phyloP scores from a whole-genome alignment of 2,329 filamentous ascomycete genomes.

The Dactylellina haptotyla region DNA sequence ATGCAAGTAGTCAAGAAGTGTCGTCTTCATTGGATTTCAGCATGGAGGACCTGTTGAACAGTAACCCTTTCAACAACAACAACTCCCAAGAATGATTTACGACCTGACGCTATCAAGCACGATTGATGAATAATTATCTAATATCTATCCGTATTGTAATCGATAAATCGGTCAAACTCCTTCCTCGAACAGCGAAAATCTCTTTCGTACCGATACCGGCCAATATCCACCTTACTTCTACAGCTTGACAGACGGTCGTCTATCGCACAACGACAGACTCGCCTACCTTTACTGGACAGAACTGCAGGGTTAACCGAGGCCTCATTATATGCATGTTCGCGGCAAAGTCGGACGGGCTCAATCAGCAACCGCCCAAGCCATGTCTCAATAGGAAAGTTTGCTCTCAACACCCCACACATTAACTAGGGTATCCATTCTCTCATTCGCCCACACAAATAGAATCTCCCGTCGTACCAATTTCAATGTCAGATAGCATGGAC shows the following conservation, averaged over 20 bases:
- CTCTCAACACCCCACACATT: background rate
- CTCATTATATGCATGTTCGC: slow-evolving; percentile 36
- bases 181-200: too few relatives aligned
- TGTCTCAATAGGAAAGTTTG: slow-evolving; percentile 38
- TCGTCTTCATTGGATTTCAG: slow-evolving; percentile 38
- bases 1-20: slow-evolving; percentile 37
- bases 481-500: background rate
- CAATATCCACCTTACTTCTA: too few relatives aligned
- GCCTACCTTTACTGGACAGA: background rate
- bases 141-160: too few relatives aligned
- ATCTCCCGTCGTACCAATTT: slow-evolving; percentile 37
- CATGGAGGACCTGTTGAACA: slow-evolving; percentile 50
- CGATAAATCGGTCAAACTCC: too few relatives aligned
- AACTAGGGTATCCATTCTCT: background rate
- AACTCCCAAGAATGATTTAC: slow-evolving; percentile 24
- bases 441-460: slow-evolving; percentile 52
- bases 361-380: slow-evolving; percentile 28
- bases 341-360: slow-evolving; percentile 27
- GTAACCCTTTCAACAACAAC: slow-evolving; percentile 44
- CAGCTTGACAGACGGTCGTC: background rate
- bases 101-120: background rate
- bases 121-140: too few relatives aligned
- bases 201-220: too few relatives aligned
- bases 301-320: background rate
- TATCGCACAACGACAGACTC: too few relatives aligned